These are phyloP conservation scores for Pisolithus sp. DNA, from an alignment of 768 basidiomycete genomes.

Conservation along the genomic window DNA sequence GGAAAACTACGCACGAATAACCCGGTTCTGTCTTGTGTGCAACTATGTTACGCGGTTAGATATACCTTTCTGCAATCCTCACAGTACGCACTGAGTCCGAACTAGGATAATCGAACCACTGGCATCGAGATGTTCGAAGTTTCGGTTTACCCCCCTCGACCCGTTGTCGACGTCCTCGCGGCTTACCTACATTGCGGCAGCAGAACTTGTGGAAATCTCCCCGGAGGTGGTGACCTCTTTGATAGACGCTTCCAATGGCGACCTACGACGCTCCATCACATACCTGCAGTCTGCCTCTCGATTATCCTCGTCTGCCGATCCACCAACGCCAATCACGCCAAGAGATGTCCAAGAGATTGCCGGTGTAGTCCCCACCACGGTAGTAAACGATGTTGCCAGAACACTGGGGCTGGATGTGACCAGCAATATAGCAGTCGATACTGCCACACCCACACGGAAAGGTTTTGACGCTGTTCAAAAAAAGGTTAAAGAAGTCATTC, in stretches of 20 bases:
- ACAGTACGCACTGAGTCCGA: background rate
- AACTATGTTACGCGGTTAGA: constrained; percentile 95
- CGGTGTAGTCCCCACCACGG: constrained; percentile 78
- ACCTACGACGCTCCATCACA: constrained; percentile 94
- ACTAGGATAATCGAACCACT: constrained; percentile 94
- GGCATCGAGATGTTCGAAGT: constrained; percentile 98
- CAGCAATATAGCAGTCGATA: constrained; percentile 49
- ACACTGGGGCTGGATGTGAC: constrained; percentile 67
- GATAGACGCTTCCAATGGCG: constrained; percentile 79
- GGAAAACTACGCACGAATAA: constrained; percentile 98
- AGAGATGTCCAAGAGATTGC: constrained; percentile 93
- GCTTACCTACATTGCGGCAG: constrained; percentile 70
- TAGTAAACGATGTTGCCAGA: constrained; percentile 62
- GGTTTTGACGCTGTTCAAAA: constrained; percentile 59
- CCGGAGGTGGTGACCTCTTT: constrained; percentile 62
- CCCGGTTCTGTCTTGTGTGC: constrained; percentile 95
- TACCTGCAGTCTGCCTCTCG: constrained; percentile 95
- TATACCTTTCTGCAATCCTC: background rate
- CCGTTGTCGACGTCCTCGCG: constrained; percentile 65
- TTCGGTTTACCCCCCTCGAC: constrained; percentile 93
- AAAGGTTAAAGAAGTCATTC: constrained; percentile 69
- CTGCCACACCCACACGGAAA: constrained; percentile 16
- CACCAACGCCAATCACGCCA: constrained; percentile 69
- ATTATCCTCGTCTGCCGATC: constrained; percentile 65
- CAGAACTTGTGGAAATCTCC: constrained; percentile 60